A percentile compares a stretch with the other conserved stretches of the same genome.
Conservation (phyloP, 176 grass and related monocot genomes). For the Paspalum notatum region DNA sequence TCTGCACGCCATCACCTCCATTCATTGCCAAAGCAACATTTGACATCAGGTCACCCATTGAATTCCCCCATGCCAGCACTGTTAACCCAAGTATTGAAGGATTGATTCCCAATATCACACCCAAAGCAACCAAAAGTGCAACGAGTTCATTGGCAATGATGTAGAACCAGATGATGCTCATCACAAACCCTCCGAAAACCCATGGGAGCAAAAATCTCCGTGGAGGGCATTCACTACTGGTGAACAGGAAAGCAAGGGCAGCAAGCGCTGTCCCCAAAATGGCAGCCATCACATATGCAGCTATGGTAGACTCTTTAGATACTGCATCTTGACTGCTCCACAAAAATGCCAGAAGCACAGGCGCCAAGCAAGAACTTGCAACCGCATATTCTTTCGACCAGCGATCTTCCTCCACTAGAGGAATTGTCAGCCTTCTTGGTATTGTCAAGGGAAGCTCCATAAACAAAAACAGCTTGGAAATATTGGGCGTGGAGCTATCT, state of each 20-base stretch:
- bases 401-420: slow-evolving; percentile 81
- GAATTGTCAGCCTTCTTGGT: slow-evolving; percentile 93
- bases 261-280: slow-evolving; percentile 62
- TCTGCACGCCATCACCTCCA: slow-evolving; percentile 87
- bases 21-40: slow-evolving; percentile 92
- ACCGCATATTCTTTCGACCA: slow-evolving; percentile 92
- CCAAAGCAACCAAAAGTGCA: slow-evolving; percentile 86
- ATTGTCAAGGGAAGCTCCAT: slow-evolving; percentile 87
- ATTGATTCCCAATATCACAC: slow-evolving; percentile 87
- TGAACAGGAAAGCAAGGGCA: slow-evolving; percentile 71
- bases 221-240: slow-evolving; percentile 66
- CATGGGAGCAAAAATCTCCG: slow-evolving; percentile 86
- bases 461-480: slow-evolving; percentile 72
- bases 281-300: slow-evolving; percentile 55
- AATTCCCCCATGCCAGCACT: slow-evolving; percentile 96
- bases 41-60: slow-evolving; percentile 97
- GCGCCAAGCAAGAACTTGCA: slow-evolving; percentile 72
- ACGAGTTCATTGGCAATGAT: slow-evolving; percentile 95
- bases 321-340: slow-evolving; percentile 65
- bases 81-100: slow-evolving; percentile 97
- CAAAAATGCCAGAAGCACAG: slow-evolving; percentile 78
- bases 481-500: slow-evolving; percentile 49
- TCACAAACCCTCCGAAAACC: slow-evolving; percentile 97
- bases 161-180: slow-evolving; percentile 99
- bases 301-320: slow-evolving; percentile 45